These are phyloP conservation scores for Aspergillus sp. DNA, from an alignment of 2,329 filamentous ascomycete genomes.

Conservation along the genomic window DNA sequence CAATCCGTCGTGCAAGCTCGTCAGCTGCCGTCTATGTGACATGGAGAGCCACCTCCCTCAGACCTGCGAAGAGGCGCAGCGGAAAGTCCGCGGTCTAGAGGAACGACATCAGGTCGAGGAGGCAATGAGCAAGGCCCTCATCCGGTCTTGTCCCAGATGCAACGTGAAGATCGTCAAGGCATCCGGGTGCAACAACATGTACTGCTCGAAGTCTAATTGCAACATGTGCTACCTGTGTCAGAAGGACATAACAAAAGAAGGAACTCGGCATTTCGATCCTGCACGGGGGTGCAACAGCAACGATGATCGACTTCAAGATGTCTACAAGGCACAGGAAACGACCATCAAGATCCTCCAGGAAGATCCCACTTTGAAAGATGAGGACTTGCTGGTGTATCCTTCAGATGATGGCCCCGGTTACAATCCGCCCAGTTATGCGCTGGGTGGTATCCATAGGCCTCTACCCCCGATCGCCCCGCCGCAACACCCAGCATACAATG, in stretches of 20 bases:
- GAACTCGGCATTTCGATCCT: slow-evolving; percentile 65
- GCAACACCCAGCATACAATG: too few relatives aligned
- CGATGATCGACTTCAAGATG: slow-evolving; percentile 22
- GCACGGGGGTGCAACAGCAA: slow-evolving; percentile 40
- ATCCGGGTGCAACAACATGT: slow-evolving; percentile 80
- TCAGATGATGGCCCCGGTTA: too few relatives aligned
- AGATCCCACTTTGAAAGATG: slow-evolving; percentile 20
- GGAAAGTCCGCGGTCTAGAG: slow-evolving; percentile 57
- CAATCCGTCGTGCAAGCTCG: slow-evolving; percentile 60
- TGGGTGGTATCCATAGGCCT: too few relatives aligned
- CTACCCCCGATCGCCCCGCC: too few relatives aligned
- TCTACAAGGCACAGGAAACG: slow-evolving; percentile 25
- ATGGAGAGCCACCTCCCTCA: slow-evolving; percentile 68
- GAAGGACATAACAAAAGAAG: slow-evolving; percentile 53
- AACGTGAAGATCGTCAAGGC: slow-evolving; percentile 76
- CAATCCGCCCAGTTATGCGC: too few relatives aligned
- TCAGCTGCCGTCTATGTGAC: slow-evolving; percentile 68
- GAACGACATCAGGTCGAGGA: slow-evolving; percentile 72
- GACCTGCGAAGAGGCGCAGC: slow-evolving; percentile 65
- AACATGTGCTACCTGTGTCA: slow-evolving; percentile 63
- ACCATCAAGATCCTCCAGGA: slow-evolving; percentile 27
- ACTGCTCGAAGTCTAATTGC: slow-evolving; percentile 59
- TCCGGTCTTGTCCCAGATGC: slow-evolving; percentile 66
- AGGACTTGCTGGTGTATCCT: slow-evolving; percentile 16
- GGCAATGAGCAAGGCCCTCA: slow-evolving; percentile 76